Conservation (phyloP, 2,329 filamentous ascomycete genomes). For the Colletotrichum sp. region DNA sequence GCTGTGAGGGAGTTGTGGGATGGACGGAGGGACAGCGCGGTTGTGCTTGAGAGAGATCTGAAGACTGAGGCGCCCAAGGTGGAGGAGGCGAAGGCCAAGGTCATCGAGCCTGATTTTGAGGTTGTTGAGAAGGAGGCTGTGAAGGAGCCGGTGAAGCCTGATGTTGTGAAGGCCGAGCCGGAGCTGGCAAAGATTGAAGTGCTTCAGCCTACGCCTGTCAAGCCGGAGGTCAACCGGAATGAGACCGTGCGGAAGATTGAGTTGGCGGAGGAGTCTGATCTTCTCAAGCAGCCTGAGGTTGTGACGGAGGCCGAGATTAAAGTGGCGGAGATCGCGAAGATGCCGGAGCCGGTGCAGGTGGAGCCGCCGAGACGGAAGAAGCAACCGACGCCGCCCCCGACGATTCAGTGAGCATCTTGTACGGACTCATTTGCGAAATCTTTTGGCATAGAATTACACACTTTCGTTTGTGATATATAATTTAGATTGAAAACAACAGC, state of each 20-base stretch:
- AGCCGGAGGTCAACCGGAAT: background rate
- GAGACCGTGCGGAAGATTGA: background rate
- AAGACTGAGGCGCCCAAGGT: background rate
- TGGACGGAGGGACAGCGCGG: slow-evolving; percentile 14
- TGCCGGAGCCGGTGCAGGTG: background rate
- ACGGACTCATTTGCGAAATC: too few relatives aligned
- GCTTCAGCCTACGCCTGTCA: background rate
- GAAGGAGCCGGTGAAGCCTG: background rate
- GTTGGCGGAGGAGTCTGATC: background rate
- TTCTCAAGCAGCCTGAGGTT: background rate
- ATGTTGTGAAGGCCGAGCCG: background rate
- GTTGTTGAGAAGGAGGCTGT: background rate
- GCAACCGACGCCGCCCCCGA: slow-evolving; percentile 8
- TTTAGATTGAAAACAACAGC: background rate
- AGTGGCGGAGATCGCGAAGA: background rate
- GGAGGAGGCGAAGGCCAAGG: background rate
- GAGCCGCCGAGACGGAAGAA: background rate
- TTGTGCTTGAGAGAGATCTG: background rate
- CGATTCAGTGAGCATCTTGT: background rate
- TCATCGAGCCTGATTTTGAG: background rate
- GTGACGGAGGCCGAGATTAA: background rate
- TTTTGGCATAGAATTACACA: background rate
- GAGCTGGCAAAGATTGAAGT: background rate
- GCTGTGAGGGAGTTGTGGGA: slow-evolving; percentile 52
- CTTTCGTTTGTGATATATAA: background rate